A percentile compares a stretch with the other conserved stretches of the same genome.
phyloP scores from a whole-genome alignment of 768 basidiomycete species.

The Crepidotus variabilis region DNA sequence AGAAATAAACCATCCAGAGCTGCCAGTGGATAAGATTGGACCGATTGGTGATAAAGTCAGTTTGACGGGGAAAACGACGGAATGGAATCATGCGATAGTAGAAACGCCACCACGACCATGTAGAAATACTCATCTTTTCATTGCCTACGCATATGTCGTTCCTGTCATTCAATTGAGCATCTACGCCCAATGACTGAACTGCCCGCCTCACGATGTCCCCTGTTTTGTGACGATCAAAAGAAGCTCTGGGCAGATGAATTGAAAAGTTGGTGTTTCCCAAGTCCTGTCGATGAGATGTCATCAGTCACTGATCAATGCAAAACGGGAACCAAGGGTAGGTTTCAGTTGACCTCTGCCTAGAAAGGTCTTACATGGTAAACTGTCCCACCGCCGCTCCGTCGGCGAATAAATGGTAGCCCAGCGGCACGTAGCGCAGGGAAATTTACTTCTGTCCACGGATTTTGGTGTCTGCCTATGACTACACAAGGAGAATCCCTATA shows the following conservation, averaged over 20 bases:
- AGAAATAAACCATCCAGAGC: too few species aligned
- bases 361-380: conserved; percentile 81
- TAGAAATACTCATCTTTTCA: conserved; percentile 75
- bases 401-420: conserved; percentile 72
- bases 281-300: conserved; percentile 51
- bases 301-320: not conserved
- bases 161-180: conserved; percentile 80
- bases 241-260: conserved; percentile 77
- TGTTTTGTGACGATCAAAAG: conserved; percentile 78
- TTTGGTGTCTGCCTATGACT: conserved; percentile 93
- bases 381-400: conserved; percentile 91
- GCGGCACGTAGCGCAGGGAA: conserved; percentile 46
- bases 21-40: too few species aligned
- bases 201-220: conserved; percentile 77
- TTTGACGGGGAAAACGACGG: too few species aligned
- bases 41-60: too few species aligned
- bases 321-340: not conserved
- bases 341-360: not conserved
- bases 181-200: conserved; percentile 68
- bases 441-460: conserved; percentile 98
- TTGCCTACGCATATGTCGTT: conserved; percentile 86
- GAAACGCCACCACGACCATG: not conserved
- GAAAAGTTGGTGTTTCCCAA: conserved; percentile 97
- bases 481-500: conserved; percentile 90
- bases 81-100: too few species aligned